phyloP scores from a whole-genome alignment of 2,329 filamentous ascomycete species.

The Aspergillaceae sp. region DNA sequence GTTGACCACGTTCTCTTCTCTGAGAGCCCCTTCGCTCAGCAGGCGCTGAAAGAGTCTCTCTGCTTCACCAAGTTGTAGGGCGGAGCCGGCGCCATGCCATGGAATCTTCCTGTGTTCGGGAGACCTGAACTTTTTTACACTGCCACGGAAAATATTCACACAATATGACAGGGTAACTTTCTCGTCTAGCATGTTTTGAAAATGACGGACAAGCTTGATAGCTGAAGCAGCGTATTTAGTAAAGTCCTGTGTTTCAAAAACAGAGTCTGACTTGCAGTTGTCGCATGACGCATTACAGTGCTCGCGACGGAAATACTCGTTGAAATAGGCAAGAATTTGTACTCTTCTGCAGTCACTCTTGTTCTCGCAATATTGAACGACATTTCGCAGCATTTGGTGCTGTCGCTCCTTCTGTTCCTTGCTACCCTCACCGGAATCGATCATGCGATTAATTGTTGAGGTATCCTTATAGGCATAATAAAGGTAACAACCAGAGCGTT shows the following conservation, averaged over 20 bases:
- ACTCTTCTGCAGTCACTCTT: conserved; percentile 75
- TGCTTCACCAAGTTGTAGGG: conserved; percentile 64
- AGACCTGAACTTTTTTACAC: conserved; percentile 49
- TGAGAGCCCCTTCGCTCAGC: conserved; percentile 62
- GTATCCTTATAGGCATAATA: conserved; percentile 79
- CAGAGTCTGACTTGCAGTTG: conserved; percentile 69
- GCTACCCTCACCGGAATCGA: conserved; percentile 68
- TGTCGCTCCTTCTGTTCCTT: conserved; percentile 75
- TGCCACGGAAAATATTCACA: conserved; percentile 74
- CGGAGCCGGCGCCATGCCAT: conserved; percentile 60
- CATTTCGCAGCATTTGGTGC: conserved; percentile 71
- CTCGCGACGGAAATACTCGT: conserved; percentile 64
- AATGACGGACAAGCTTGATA: conserved; percentile 56
- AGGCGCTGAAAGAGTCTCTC: conserved; percentile 77
- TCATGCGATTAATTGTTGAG: conserved; percentile 66
- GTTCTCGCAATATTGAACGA: conserved; percentile 86
- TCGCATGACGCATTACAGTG: conserved; percentile 74
- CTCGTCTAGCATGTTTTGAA: conserved; percentile 37
- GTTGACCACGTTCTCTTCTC: conserved; percentile 61
- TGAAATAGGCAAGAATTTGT: conserved; percentile 90
- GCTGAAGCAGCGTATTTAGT: conserved; percentile 64
- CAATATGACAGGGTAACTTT: conserved; percentile 69
- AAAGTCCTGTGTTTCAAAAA: conserved; percentile 67
- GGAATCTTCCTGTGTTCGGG: conserved; percentile 44
- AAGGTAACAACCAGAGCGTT: conserved; percentile 78